Evolutionary conservation across 2,329 filamentous ascomycete species (phyloP), one percentile per base, ranked within the genome.

Genomic region (Claviceps digitariae): DNA sequence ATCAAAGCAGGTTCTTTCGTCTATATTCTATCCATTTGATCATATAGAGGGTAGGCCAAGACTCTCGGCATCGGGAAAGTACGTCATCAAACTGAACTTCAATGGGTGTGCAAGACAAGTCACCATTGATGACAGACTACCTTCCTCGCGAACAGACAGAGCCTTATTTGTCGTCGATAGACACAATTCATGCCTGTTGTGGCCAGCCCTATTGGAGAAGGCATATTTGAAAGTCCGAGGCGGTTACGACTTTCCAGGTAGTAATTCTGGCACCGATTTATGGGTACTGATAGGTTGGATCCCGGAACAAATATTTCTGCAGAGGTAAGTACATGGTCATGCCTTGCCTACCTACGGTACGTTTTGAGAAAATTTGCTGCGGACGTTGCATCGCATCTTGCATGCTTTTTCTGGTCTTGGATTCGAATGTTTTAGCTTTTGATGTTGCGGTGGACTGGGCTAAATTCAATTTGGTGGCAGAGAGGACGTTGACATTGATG

Each of bases 171-270:
- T 97, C 10, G 79, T 94, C 47, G 91, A 97, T 62, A 80, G 89
- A 38, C 83, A 83, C 44, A 90, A 95, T 58, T 85, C 87, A 4
- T 75, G 72, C n/a, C 74, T 94, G 15, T 70, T 97, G 15, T 97
- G 91, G 90, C 93, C 93, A 6, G 90, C 91, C 2, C 74, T 98
- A 4, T 73, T 97, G 17, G 93, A 98, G 66, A 98, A 98, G 65
- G 93, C 93, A 0, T 98, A 98, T 61, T 74, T 98, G 1, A 98
- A 97, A 71, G 82, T 97, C 12, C 81, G 91, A 53, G 93, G 93
- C 29, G 93, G 93, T 36, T 98, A 98, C 66, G 90, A 98, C 63
- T 98, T 98, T 59, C 91, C 93, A 0, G 93, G 93, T 8, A 97
- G 93, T 63, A 97, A 97, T 66, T 97, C 91, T 1, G 90, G 89